Conservation (phyloP, 2,329 filamentous ascomycete genomes). For the Paecilomyces dactylethromorphus region DNA sequence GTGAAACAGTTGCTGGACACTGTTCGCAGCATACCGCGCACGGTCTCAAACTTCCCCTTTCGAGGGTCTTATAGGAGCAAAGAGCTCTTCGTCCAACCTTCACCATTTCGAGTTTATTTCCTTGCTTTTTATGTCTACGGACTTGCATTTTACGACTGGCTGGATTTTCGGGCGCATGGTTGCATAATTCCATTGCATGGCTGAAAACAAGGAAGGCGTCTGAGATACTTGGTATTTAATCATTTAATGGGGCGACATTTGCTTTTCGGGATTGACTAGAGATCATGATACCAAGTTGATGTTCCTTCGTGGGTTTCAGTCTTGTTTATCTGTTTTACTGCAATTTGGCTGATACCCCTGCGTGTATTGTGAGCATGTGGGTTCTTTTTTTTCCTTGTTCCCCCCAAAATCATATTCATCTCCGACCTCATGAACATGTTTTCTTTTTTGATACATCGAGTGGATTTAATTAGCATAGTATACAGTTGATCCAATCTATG, state of each 20-base stretch:
- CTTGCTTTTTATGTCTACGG: background rate
- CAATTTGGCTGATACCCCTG: background rate
- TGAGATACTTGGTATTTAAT: background rate
- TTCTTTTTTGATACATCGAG: background rate
- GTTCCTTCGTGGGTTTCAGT: background rate
- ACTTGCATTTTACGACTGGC: background rate
- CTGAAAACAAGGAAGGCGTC: background rate
- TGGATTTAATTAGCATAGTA: background rate
- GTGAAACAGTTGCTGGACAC: background rate
- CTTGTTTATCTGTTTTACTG: background rate
- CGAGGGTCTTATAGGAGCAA: background rate
- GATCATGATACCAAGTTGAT: background rate
- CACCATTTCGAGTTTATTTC: background rate
- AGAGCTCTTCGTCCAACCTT: background rate
- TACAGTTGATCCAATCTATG: background rate
- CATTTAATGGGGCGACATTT: background rate
- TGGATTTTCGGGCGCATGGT: background rate
- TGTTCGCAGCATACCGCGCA: background rate
- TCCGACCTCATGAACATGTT: background rate
- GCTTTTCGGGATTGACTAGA: background rate
- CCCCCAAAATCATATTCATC: background rate
- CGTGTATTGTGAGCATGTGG: background rate
- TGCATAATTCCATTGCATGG: background rate
- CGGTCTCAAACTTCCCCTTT: background rate
- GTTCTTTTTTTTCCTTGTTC: background rate